These are phyloP conservation scores for Leccinellum luteum DNA, from an alignment of 768 basidiomycete genomes.

Conservation along the genomic window DNA sequence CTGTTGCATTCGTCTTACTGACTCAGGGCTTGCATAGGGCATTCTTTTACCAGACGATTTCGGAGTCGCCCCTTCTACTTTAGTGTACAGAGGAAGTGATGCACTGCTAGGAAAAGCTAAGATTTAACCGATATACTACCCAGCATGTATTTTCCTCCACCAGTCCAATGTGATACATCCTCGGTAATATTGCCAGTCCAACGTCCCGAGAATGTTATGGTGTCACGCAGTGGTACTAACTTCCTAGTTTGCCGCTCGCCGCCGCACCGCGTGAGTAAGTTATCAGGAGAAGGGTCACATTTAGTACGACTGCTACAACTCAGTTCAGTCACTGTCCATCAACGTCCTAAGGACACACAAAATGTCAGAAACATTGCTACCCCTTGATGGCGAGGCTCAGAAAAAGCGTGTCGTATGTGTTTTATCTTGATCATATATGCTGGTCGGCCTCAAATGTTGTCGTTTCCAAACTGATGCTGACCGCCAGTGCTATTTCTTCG, in stretches of 20 bases:
- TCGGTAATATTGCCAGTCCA: not conserved
- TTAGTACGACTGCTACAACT: not conserved
- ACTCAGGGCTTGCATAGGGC: constrained; percentile 41
- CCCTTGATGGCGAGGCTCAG: constrained; percentile 67
- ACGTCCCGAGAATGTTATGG: not conserved
- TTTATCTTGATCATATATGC: not conserved
- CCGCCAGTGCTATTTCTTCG: constrained; percentile 95
- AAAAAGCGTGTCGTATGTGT: constrained; percentile 85
- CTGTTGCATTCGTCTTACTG: constrained; percentile 6
- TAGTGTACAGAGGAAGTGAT: constrained; percentile 70
- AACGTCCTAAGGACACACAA: not conserved
- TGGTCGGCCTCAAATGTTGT: constrained; percentile 3
- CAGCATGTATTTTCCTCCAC: constrained; percentile 6
- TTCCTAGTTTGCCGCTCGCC: not conserved
- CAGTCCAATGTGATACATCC: not conserved
- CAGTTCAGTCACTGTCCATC: not conserved
- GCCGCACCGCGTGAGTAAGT: constrained; percentile 21
- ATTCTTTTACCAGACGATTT: constrained; percentile 72
- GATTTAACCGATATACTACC: constrained; percentile 37
- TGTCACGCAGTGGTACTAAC: not conserved
- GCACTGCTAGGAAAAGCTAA: constrained; percentile 65
- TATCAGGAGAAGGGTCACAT: not conserved
- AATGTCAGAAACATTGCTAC: constrained; percentile 47
- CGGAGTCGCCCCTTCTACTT: constrained; percentile 83
- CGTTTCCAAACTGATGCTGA: constrained; percentile 6